Conservation (phyloP, 345 rosid genomes). For the Populus simonii region DNA sequence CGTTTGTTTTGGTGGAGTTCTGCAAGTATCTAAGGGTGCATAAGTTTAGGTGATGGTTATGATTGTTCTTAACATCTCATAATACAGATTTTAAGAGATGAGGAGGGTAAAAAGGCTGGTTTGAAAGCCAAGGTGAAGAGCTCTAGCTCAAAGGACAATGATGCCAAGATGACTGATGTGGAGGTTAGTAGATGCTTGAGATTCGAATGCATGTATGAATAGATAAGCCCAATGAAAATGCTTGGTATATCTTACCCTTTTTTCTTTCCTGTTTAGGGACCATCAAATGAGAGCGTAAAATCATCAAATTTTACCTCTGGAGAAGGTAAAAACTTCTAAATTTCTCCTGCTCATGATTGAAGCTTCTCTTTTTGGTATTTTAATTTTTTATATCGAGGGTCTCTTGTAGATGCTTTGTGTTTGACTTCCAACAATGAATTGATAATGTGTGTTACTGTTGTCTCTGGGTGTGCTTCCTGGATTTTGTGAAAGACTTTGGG, state of each 20-base stretch:
- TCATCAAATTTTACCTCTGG: constrained; percentile 48
- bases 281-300: constrained; percentile 61
- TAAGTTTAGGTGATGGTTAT: neutral
- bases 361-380: neutral
- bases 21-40: neutral
- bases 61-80: neutral
- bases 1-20: constrained; percentile 4
- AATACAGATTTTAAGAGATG: constrained; percentile 70
- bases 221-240: neutral
- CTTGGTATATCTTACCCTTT: constrained; percentile 4
- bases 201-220: neutral
- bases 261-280: constrained; percentile 40
- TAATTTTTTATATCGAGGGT: neutral
- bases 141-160: constrained; percentile 53
- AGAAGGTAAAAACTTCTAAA: constrained; percentile 48
- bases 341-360: neutral
- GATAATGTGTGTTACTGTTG: neutral
- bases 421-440: neutral
- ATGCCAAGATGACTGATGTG: constrained; percentile 72
- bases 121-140: constrained; percentile 49
- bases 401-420: neutral
- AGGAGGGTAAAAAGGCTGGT: constrained; percentile 85
- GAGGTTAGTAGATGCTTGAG: constrained; percentile 46
- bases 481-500: neutral
- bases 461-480: neutral